phyloP scores from a whole-genome alignment of 495 filamentous ascomycete species.

The Aspergillus ellipticus region DNA sequence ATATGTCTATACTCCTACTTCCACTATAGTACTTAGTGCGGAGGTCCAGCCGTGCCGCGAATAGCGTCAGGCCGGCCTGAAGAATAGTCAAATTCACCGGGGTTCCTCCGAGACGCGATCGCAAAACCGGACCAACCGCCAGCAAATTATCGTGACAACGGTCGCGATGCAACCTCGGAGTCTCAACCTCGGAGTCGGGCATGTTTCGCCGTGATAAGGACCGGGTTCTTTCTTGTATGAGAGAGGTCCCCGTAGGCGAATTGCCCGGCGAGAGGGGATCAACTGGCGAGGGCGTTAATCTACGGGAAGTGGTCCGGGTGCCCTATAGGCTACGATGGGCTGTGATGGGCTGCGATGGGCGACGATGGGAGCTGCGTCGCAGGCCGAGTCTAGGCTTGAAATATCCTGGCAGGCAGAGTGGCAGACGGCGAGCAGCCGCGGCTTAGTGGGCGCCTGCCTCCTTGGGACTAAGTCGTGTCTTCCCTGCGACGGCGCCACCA shows the following conservation, averaged over 20 bases:
- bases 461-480: no score
- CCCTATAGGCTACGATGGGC: no score
- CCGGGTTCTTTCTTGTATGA: not conserved
- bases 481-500: not conserved
- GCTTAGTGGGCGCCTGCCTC: not conserved
- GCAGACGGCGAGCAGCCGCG: not conserved
- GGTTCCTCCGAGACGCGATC: not conserved
- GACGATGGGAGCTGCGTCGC: not conserved
- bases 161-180: not conserved
- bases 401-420: not conserved
- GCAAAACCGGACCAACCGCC: not conserved
- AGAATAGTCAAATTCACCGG: not conserved
- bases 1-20: no score
- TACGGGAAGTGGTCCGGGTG: no score
- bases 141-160: not conserved
- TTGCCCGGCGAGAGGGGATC: not conserved
- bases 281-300: not conserved
- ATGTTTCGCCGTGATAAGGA: not conserved
- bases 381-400: not conserved
- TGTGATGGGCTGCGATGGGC: no score
- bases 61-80: not conserved
- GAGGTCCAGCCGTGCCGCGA: not conserved
- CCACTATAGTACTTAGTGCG: no score
- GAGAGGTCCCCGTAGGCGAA: not conserved
- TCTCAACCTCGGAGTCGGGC: not conserved